phyloP scores from a whole-genome alignment of 225 moss, liverwort and hornwort species.

The Rhytidiadelphus loreus region DNA sequence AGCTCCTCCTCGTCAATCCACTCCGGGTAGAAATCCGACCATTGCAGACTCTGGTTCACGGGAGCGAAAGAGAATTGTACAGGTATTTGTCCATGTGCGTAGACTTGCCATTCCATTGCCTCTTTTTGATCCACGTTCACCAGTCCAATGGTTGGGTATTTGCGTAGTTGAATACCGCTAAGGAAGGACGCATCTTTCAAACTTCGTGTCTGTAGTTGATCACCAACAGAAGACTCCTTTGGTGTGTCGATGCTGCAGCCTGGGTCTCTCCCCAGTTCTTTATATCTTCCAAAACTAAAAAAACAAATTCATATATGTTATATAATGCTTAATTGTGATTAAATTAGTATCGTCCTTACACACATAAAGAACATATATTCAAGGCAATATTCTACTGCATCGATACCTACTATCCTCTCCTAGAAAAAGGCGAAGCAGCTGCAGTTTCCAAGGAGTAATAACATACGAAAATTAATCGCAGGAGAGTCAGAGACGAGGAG shows the following conservation, averaged over 20 bases:
- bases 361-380: not conserved
- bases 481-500: not conserved
- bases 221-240: not conserved
- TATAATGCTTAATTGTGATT: not conserved
- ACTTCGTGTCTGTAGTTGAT: not conserved
- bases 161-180: not conserved
- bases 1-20: conserved; percentile 45
- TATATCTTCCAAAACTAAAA: not conserved
- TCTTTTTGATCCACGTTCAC: conserved; percentile 38
- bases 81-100: not conserved
- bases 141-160: conserved; percentile 26
- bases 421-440: not conserved
- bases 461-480: too few relatives aligned
- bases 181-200: not conserved
- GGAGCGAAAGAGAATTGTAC: conserved; percentile 2
- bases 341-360: too few relatives aligned
- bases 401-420: not conserved
- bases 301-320: too few relatives aligned
- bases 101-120: not conserved
- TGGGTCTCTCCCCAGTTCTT: not conserved
- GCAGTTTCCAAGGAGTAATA: not conserved
- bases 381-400: not conserved
- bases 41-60: conserved; percentile 9
- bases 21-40: conserved; percentile 42
- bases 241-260: not conserved